phyloP scores from a whole-genome alignment of 352 stramenopile species.

The Pelagophyceae sp. region DNA sequence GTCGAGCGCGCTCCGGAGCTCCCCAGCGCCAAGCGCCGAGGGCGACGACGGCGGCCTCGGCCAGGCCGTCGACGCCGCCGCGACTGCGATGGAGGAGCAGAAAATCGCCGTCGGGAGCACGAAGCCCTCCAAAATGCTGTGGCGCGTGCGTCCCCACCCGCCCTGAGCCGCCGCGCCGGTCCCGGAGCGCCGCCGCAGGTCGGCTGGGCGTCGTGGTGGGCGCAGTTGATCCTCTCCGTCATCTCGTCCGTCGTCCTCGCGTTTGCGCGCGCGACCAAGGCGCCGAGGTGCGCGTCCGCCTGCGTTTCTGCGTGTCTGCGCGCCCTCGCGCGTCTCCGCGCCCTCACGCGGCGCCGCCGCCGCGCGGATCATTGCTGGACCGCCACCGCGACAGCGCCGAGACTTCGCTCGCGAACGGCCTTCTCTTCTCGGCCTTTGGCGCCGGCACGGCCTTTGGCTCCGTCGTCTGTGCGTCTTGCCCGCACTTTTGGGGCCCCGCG shows the following conservation, averaged over 20 bases:
- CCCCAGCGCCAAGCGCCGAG: too few species aligned
- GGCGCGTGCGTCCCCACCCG: neutral
- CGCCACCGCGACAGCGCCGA: slow-evolving; percentile 18
- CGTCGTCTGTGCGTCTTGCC: slow-evolving; percentile 37
- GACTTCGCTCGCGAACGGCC: slow-evolving; percentile 1
- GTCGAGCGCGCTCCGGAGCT: too few species aligned
- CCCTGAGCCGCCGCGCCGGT: neutral
- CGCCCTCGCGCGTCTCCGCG: too few species aligned
- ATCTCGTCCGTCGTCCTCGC: slow-evolving; percentile 46
- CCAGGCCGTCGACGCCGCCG: slow-evolving; percentile 1
- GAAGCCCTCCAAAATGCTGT: neutral
- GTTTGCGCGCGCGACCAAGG: slow-evolving; percentile 40
- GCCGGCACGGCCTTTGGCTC: slow-evolving; percentile 35
- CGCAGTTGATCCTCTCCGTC: slow-evolving; percentile 51
- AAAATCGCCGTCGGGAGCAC: neutral
- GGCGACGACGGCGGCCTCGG: neutral
- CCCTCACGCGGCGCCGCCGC: too few species aligned
- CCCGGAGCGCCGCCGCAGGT: too few species aligned
- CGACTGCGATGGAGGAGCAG: neutral
- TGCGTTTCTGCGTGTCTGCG: too few species aligned
- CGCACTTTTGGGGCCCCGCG: neutral
- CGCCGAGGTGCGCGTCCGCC: too few species aligned
- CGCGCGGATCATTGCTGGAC: too few species aligned
- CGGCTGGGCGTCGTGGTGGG: slow-evolving; percentile 52
- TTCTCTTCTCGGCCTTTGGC: slow-evolving; percentile 6